Conservation (phyloP, 768 basidiomycete species). For the Chlorophyllum brunneum region DNA sequence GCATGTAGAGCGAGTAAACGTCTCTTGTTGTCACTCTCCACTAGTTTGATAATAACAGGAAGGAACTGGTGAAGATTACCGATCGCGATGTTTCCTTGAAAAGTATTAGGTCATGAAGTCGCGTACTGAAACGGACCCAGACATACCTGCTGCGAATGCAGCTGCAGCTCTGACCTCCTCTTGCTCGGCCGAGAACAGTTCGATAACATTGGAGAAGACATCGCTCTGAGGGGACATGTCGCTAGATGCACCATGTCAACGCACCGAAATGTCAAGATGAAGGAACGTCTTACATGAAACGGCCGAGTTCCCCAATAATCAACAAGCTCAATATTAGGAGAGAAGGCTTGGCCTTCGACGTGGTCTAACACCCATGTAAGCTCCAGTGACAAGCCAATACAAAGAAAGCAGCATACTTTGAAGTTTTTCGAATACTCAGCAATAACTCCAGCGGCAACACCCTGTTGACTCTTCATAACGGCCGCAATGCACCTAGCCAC, state of each 20-base stretch:
- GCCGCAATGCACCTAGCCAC: conserved; percentile 85
- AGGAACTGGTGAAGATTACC: conserved; percentile 88
- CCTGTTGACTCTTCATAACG: conserved; percentile 67
- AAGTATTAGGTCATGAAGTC: not conserved
- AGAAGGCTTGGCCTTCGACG: conserved; percentile 60
- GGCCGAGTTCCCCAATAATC: conserved; percentile 90
- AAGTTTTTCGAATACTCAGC: conserved; percentile 80
- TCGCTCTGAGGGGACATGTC: conserved; percentile 82
- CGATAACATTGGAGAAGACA: conserved; percentile 72
- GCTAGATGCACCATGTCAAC: conserved; percentile 35
- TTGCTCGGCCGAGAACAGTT: conserved; percentile 70
- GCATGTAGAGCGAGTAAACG: conserved; percentile 87
- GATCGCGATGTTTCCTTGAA: conserved; percentile 87
- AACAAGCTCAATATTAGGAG: conserved; percentile 80
- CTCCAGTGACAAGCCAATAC: not conserved
- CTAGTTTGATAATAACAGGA: conserved; percentile 75
- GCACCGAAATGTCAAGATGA: not conserved
- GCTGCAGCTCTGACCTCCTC: conserved; percentile 90
- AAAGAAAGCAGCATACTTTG: conserved; percentile 43
- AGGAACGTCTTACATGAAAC: conserved; percentile 61
- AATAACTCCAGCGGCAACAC: conserved; percentile 77
- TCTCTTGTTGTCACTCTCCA: conserved; percentile 72
- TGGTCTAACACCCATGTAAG: conserved; percentile 27
- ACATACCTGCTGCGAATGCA: conserved; percentile 86
- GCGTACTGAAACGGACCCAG: not conserved